Percentiles rank a stretch among this genome's conserved stretches.
These are phyloP conservation scores for Pleurotus djamor DNA, from an alignment of 768 basidiomycete species.

Conservation along the genomic window DNA sequence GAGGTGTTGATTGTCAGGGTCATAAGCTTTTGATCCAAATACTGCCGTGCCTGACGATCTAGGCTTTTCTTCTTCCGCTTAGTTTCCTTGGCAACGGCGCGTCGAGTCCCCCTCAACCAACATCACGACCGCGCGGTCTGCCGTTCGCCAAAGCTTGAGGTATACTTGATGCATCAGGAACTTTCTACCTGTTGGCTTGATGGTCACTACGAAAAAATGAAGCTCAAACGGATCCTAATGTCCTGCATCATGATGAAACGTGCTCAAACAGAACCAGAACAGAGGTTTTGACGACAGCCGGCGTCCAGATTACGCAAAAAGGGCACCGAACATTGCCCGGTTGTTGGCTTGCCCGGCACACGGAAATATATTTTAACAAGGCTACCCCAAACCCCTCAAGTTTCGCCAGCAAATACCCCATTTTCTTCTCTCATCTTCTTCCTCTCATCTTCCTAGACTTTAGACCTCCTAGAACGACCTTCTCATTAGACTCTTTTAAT, in stretches of 20 bases:
- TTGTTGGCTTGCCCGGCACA: not conserved
- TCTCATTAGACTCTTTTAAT: not conserved
- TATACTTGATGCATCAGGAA: not conserved
- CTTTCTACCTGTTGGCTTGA: not conserved
- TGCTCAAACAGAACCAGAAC: not conserved
- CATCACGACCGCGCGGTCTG: no score
- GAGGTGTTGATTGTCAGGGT: not conserved
- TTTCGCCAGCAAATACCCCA: not conserved
- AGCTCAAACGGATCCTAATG: not conserved
- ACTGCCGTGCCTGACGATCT: not conserved
- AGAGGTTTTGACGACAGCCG: not conserved
- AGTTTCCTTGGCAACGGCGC: not conserved
- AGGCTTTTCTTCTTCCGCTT: not conserved
- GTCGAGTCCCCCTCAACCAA: not conserved
- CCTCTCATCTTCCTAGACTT: not conserved
- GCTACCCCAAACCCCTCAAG: not conserved
- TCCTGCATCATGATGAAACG: constrained; percentile 2
- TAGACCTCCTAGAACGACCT: constrained; percentile 2
- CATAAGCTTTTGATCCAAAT: not conserved
- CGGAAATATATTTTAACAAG: constrained; percentile 6
- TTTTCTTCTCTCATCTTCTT: not conserved
- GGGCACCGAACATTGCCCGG: constrained; percentile 6
- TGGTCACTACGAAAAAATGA: not conserved
- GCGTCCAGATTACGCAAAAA: constrained; percentile 6
- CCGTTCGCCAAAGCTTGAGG: no score